Evolutionary conservation across 257 asterid genomes (phyloP).

Genomic region (Gentiana dahurica): DNA sequence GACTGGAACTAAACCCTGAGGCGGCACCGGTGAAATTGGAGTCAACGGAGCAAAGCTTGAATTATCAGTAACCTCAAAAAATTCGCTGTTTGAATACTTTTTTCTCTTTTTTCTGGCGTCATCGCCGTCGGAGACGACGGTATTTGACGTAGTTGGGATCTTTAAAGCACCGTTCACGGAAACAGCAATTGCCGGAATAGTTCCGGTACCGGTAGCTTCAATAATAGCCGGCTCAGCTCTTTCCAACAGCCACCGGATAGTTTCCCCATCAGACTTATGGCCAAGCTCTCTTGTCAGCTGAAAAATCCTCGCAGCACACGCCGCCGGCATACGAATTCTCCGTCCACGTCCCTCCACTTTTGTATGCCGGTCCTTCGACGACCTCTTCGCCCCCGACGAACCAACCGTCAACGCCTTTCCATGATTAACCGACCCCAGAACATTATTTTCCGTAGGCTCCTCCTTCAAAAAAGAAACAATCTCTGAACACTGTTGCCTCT

Average conservation of each 20-base stretch:
- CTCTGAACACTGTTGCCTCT: too few relatives aligned
- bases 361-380: conserved; percentile 5
- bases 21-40: conserved; percentile 56
- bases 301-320: conserved; percentile 14
- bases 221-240: conserved; percentile 11
- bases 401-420: too few relatives aligned
- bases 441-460: too few relatives aligned
- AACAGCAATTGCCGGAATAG: conserved; percentile 11
- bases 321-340: conserved; percentile 12
- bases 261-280: conserved; percentile 16
- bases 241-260: conserved; percentile 16
- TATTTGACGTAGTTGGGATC: conserved; percentile 9
- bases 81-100: neutral
- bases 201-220: conserved; percentile 16
- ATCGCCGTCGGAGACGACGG: neutral
- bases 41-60: conserved; percentile 60
- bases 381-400: too few relatives aligned
- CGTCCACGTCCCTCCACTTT: conserved; percentile 15
- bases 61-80: conserved; percentile 13
- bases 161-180: conserved; percentile 13
- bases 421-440: too few relatives aligned
- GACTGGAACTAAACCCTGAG: conserved; percentile 62
- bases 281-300: conserved; percentile 13
- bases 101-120: neutral
- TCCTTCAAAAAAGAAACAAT: too few relatives aligned